phyloP scores from a whole-genome alignment of 169 alveolate species.

The Plasmodium coatneyi region DNA sequence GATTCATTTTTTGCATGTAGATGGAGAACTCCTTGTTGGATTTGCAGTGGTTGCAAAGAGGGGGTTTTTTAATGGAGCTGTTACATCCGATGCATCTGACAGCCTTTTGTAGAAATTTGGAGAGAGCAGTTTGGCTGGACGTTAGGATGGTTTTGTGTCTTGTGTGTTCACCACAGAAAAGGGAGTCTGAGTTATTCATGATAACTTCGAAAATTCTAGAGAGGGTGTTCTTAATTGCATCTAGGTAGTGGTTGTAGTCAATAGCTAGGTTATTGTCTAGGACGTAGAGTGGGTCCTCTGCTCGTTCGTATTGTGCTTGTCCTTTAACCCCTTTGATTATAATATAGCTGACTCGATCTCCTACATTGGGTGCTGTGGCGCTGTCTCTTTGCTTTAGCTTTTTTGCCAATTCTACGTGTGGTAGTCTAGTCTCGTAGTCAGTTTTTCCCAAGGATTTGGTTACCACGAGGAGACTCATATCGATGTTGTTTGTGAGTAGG shows the following conservation, averaged over 20 bases:
- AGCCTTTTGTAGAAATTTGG: constrained; percentile 92
- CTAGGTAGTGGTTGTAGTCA: constrained; percentile 98
- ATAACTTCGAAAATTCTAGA: constrained; percentile 94
- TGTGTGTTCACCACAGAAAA: constrained; percentile 87
- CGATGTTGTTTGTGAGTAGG: constrained; percentile 96
- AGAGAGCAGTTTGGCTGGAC: constrained; percentile 87
- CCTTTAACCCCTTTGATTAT: constrained; percentile 96
- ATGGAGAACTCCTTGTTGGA: constrained; percentile 80
- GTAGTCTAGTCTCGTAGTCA: constrained; percentile 95
- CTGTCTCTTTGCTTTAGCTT: constrained; percentile 95
- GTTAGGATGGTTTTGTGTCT: constrained; percentile 77
- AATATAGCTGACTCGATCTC: constrained; percentile 98
- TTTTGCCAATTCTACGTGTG: constrained; percentile 99
- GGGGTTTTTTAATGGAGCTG: constrained; percentile 85
- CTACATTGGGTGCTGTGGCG: constrained; percentile 97
- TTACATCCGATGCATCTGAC: constrained; percentile 95
- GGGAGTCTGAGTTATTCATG: constrained; percentile 92
- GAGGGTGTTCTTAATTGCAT: constrained; percentile 94
- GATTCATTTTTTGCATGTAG: constrained; percentile 86
- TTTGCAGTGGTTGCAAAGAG: constrained; percentile 84
- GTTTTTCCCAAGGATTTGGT: constrained; percentile 96
- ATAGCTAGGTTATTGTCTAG: constrained; percentile 96
- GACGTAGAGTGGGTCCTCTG: constrained; percentile 99
- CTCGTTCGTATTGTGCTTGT: constrained; percentile 95
- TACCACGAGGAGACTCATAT: constrained; percentile 96